These are phyloP conservation scores for Flueggea neowawraea DNA, from an alignment of 441 rosid genomes.

Conservation along the genomic window DNA sequence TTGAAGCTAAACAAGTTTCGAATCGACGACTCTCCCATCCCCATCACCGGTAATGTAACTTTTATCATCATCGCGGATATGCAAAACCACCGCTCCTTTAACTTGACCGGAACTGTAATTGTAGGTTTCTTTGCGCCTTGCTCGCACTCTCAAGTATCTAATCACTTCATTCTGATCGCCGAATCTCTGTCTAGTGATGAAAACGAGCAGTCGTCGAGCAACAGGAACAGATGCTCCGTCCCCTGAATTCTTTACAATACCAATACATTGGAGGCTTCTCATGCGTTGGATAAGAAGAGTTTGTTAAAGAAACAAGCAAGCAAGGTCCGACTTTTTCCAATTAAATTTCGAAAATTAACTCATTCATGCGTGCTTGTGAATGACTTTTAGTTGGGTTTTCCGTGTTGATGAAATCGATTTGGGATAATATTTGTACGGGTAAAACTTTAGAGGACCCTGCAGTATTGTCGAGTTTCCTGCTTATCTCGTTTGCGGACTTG, in stretches of 20 bases:
- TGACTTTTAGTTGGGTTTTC: not conserved
- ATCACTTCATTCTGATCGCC: constrained; percentile 59
- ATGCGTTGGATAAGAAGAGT: constrained; percentile 57
- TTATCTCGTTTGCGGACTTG: constrained; percentile 83
- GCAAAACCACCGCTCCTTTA: not conserved
- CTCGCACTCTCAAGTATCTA: constrained; percentile 76
- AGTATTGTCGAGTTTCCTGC: constrained; percentile 64
- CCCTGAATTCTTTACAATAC: constrained; percentile 84
- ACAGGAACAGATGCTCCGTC: constrained; percentile 75
- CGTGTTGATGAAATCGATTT: constrained; percentile 48
- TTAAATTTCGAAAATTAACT: too few species aligned
- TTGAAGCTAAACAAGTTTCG: constrained; percentile 82
- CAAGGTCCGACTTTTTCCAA: constrained; percentile 40
- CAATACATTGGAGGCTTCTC: constrained; percentile 73
- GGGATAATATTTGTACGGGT: constrained; percentile 87
- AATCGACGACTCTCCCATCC: constrained; percentile 87
- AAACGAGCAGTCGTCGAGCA: constrained; percentile 31
- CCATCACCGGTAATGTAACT: constrained; percentile 51
- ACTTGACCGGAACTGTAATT: not conserved
- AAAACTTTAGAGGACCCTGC: constrained; percentile 74
- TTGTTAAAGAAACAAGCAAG: constrained; percentile 66
- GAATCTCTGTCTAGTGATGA: constrained; percentile 63
- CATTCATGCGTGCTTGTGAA: not conserved
- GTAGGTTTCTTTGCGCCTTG: constrained; percentile 94
- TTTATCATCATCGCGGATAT: not conserved